A percentile compares a stretch with the other conserved stretches of the same genome.
These are phyloP conservation scores for Novymonas esmeraldas DNA, from an alignment of 208 protist species.

Conservation along the genomic window DNA sequence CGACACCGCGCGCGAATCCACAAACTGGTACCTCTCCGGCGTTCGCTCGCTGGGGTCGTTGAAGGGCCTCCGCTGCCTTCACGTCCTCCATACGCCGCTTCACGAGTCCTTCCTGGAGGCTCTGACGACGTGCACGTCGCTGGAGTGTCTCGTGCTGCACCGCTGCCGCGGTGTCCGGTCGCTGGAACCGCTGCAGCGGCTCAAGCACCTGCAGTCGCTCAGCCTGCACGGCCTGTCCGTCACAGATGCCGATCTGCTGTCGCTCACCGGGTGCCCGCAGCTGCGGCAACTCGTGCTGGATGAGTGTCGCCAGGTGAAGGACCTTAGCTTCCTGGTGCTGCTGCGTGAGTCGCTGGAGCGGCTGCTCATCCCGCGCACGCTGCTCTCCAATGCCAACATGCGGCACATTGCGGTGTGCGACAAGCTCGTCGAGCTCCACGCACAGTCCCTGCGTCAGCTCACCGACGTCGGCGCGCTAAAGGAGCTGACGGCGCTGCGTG, in stretches of 20 bases:
- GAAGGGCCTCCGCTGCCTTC: constrained; percentile 61
- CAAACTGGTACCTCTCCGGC: constrained; percentile 72
- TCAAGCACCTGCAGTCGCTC: constrained; percentile 48
- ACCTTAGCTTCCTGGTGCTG: constrained; percentile 49
- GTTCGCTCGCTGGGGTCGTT: constrained; percentile 57
- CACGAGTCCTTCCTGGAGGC: constrained; percentile 52
- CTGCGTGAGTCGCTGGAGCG: constrained; percentile 36
- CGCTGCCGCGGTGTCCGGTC: constrained; percentile 57
- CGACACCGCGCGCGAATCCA: constrained; percentile 13
- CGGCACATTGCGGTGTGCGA: constrained; percentile 39
- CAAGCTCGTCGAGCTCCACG: constrained; percentile 57
- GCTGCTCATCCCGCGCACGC: constrained; percentile 52
- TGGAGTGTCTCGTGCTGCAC: constrained; percentile 74
- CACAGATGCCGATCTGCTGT: constrained; percentile 48
- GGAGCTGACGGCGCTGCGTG: constrained; percentile 42
- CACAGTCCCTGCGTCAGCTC: constrained; percentile 58
- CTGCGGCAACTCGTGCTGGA: constrained; percentile 65
- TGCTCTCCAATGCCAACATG: constrained; percentile 59
- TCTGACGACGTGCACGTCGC: constrained; percentile 41
- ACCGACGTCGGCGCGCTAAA: constrained; percentile 43
- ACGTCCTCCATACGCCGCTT: constrained; percentile 59
- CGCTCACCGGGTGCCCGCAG: constrained; percentile 39
- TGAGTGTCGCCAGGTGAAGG: constrained; percentile 68
- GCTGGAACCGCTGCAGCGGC: constrained; percentile 49
- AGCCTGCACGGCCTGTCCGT: constrained; percentile 56